Evolutionary conservation across 495 filamentous ascomycete species (phyloP), one percentile per base, ranked within the genome.

Genomic region (Cudoniella acicularis): DNA sequence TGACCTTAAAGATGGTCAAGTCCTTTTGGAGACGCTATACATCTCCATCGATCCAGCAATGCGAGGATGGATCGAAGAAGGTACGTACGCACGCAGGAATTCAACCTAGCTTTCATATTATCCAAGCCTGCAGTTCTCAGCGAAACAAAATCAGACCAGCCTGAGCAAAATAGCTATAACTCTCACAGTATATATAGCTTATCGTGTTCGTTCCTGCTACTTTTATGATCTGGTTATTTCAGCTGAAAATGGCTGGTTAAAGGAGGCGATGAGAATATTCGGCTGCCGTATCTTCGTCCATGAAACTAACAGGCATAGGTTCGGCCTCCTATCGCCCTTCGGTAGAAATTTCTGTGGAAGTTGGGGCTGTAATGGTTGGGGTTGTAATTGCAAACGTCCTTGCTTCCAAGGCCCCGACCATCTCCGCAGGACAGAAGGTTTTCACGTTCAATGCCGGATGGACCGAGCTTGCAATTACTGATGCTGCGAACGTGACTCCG

Each of bases 41-140:
- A 73, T 91, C 62, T 88, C 85, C n/a, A 82, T 89, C 62, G 88
- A 93, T 72, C 88, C 89, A 0, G 87, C 88, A n/a, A 90, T 91
- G 83, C 79, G 89, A 57, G 82, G 83, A 60, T 91, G 88, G 89
- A 77, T 94, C 0, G 66, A 72, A 26, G 75, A 73, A n/a, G n/a
- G n/a, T n/a, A n/a, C n/a, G n/a, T n/a, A n/a, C n/a, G n/a, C n/a
- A n/a, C n/a, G n/a, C n/a, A n/a, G n/a, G n/a, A n/a, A n/a, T n/a
- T n/a, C n/a, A n/a, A n/a, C n/a, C n/a, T n/a, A n/a, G n/a, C n/a
- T n/a, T n/a, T n/a, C n/a, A n/a, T n/a, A n/a, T n/a, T n/a, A n/a
- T n/a, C n/a, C n/a, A n/a, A n/a, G n/a, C n/a, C n/a, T n/a, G n/a
- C n/a, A n/a, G n/a, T n/a, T n/a, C n/a, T n/a, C n/a, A n/a, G n/a